These are phyloP conservation scores for Sporisorium reilianum DNA, from an alignment of 1,284 basidiomycete genomes.

Conservation along the genomic window DNA sequence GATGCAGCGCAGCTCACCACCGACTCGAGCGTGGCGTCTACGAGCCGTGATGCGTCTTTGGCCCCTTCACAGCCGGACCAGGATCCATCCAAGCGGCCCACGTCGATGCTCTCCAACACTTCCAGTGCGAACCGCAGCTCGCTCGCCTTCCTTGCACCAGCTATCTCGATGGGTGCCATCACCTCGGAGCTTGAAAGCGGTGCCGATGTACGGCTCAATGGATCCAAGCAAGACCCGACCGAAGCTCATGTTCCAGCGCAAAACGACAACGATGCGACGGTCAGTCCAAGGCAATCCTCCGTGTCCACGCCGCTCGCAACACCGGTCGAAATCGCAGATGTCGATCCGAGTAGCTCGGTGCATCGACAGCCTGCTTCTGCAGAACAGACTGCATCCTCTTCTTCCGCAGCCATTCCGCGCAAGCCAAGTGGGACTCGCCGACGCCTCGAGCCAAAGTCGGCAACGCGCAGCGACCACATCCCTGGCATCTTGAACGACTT, in stretches of 20 bases:
- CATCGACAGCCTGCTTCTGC: neutral
- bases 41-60: neutral
- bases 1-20: constrained; percentile 1
- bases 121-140: constrained; percentile 35
- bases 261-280: neutral
- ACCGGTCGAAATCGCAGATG: neutral
- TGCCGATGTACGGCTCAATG: neutral
- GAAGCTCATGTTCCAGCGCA: neutral
- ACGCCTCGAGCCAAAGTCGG: constrained; percentile 38
- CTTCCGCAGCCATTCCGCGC: constrained; percentile 10
- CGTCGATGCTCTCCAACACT: constrained; percentile 37
- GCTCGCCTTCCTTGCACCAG: constrained; percentile 46
- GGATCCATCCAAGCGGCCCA: constrained; percentile 18
- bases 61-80: neutral
- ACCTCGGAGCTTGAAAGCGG: constrained; percentile 14
- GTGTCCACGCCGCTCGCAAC: neutral
- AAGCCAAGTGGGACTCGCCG: constrained; percentile 13
- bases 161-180: constrained; percentile 49
- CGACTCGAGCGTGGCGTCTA: neutral
- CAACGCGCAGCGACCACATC: constrained; percentile 32
- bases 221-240: neutral
- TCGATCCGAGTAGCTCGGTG: neutral
- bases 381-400: constrained; percentile 1
- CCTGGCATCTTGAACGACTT: constrained; percentile 45
- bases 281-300: neutral